Conservation (phyloP, 768 basidiomycete genomes). For the Rhodotorula babjevae region DNA sequence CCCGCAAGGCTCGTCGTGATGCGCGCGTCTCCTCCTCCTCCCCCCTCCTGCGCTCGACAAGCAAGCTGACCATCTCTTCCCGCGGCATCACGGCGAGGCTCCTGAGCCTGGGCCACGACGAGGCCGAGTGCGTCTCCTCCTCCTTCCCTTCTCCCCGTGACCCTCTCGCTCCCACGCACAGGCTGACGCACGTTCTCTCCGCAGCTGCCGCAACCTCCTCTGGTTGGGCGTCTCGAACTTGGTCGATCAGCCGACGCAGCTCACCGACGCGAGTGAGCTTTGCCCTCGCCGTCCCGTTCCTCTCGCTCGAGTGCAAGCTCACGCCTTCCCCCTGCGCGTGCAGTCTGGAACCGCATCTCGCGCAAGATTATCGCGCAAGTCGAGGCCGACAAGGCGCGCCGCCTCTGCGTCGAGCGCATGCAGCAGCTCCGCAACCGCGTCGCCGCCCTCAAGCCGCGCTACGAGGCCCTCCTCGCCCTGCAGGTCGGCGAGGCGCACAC, state of each 20-base stretch:
- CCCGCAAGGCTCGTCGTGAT: neutral
- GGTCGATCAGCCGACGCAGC: neutral
- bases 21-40: neutral
- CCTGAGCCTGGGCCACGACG: neutral
- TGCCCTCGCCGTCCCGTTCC: neutral
- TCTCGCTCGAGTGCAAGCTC: neutral
- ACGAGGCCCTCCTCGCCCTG: neutral
- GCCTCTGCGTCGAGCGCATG: neutral
- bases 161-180: too few species aligned
- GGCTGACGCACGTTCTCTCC: neutral
- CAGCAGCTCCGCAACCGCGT: neutral
- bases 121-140: neutral
- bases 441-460: neutral
- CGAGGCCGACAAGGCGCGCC: neutral
- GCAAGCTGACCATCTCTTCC: too few species aligned
- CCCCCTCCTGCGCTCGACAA: accelerated
- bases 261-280: neutral
- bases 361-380: neutral
- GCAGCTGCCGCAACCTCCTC: neutral
- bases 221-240: neutral
- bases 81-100: neutral
- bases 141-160: too few species aligned
- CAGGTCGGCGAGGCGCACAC: neutral
- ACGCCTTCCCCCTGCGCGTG: neutral
- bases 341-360: neutral